Base-by-base conservation (phyloP, 78 protist genomes). In the Diacronema lutheri region DNA sequence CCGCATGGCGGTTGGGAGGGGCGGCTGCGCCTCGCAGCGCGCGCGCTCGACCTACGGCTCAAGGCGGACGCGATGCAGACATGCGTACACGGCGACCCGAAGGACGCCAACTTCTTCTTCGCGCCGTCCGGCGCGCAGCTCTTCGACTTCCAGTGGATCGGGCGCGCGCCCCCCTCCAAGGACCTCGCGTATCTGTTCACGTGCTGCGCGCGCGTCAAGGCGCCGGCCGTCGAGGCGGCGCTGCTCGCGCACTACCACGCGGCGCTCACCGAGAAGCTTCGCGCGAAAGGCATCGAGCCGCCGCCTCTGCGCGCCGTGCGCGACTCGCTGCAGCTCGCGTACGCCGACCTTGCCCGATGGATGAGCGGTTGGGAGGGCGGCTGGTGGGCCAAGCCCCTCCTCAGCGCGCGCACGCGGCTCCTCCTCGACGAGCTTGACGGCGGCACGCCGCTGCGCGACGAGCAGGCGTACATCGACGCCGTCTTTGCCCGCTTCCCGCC, bases 101-200 rank as follows among this genome's bases (percentile, higher is more conserved):
- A 74, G 81, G 81, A 12, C 61, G 81, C 81, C 14, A 74, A 74
- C 61, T n/a, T 74, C 5, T 11, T 74, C 20, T 74, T 14, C 23
- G 16, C 37, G 40, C 10, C 9, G 41, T 37, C n/a, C 6, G 64
- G 57, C 14, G n/a, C 77, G 31, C 35, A 9, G 14, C 29, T 74
- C 29, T 46, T 13, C 38, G 81, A 74, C 62, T 74, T 74, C 38
- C 81, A 74, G 25, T 74, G n/a, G n/a, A 16, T 11, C 61, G 81
- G 81, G 35, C 44, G 46, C n/a, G 81, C 73, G 16, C 46, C 73
- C 29, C 46, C 73, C 21, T 66, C 73, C 37, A 33, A 68, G 74
- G 74, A 68, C 33, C 66, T 61, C 66, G 66, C 66, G 33, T 61
- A 61, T 35, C 37, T 31, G 23, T 68, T 68, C 46, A 20, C 37